A percentile compares a stretch with the other conserved stretches of the same genome.
Conservation (phyloP, 1,139 yeast genomes). For the Blastobotrys petasosporus region DNA sequence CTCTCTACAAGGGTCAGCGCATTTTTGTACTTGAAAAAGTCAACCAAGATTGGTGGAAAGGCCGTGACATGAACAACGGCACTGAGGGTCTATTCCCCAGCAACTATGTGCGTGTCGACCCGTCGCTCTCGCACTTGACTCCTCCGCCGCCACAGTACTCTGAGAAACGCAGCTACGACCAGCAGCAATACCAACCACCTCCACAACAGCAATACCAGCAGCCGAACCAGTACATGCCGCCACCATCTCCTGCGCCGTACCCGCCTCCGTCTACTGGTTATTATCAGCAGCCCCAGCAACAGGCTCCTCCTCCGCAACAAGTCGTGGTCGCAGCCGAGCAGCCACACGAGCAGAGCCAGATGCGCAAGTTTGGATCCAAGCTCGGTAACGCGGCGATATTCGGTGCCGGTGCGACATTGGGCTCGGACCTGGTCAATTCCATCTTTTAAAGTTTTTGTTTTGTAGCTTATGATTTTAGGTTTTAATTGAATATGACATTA, state of each 20-base stretch:
- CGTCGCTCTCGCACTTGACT: slow-evolving; percentile 15
- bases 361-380: slow-evolving; percentile 72
- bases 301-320: slow-evolving; percentile 24
- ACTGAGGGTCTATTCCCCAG: slow-evolving; percentile 82
- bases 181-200: slow-evolving; percentile 12
- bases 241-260: slow-evolving; percentile 24
- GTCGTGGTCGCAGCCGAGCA: slow-evolving; percentile 29
- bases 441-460: slow-evolving; percentile 47
- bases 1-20: slow-evolving; percentile 58
- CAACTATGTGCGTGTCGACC: slow-evolving; percentile 46
- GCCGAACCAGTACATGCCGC: slow-evolving; percentile 30
- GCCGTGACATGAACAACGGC: slow-evolving; percentile 47
- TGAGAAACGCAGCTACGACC: slow-evolving; percentile 9
- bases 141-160: slow-evolving; percentile 19
- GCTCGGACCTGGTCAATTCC: slow-evolving; percentile 79
- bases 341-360: slow-evolving; percentile 24
- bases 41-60: slow-evolving; percentile 91
- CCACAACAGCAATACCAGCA: slow-evolving; percentile 19
- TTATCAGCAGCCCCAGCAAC: slow-evolving; percentile 26
- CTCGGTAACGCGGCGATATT: slow-evolving; percentile 89
- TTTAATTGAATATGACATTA: too few species aligned
- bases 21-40: slow-evolving; percentile 65
- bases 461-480: too few species aligned
- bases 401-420: slow-evolving; percentile 97
- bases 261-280: slow-evolving; percentile 39